Evolutionary conservation across 2,329 filamentous ascomycete species (phyloP), one percentile per base, ranked within the genome.

Genomic region (Thelonectria discophora): DNA sequence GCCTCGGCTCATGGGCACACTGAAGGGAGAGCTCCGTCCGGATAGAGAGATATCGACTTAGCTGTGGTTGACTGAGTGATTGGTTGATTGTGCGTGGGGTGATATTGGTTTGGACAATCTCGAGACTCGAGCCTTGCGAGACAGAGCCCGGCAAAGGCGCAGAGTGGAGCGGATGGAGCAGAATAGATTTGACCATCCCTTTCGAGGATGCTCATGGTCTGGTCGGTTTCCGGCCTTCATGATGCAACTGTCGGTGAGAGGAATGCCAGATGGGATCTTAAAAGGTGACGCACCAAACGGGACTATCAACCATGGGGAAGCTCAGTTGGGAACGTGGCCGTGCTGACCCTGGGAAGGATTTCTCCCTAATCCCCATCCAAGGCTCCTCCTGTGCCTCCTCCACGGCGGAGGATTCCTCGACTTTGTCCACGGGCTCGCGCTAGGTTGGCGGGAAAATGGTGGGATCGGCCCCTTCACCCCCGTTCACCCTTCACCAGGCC

Each of bases 381-480:
- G 12, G 11, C 21, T 24, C 21, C 21, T 24, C 21, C 30, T n/a
- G 21, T 7, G 10, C 10, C 6, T 42, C 42, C 47, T 40, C 24
- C 34, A 32, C 20, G 12, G 40, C 50, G 45, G 50, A 60, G 45
- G 47, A 51, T 53, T 55, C 52, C 39, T 43, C 43, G 40, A 39
- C 46, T 34, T 37, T 51, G 48, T 46, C 47, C 32, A 50, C 27
- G 27, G 45, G 48, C 47, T 18, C 45, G 34, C 34, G 52, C 52
- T 39, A 60, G 40, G 52, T 56, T 21, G 52, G 34, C 48, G 47
- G 47, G 58, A 60, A 53, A 34, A 60, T 60, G 52, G 52, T 48
- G 49, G 52, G 47, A 52, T 52, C 58, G 21, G 40, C 46, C 46
- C 17, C 30, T 39, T 53, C 17, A 32, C 39, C 37, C 17, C 24